phyloP scores from a whole-genome alignment of 257 asterid genomes.

The Solanum stenotomum region DNA sequence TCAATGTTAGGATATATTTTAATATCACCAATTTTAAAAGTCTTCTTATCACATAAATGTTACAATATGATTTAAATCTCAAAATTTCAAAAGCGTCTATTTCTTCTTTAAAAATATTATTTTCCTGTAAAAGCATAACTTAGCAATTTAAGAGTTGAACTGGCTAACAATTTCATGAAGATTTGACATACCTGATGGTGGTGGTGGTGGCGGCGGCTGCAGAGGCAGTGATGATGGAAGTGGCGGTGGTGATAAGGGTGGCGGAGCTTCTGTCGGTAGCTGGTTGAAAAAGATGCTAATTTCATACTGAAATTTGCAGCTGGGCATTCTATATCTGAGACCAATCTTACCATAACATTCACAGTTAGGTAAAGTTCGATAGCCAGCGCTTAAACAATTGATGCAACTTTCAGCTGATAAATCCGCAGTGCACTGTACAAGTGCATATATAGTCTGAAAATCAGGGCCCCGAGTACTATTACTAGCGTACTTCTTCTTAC shows the following conservation, averaged over 20 bases:
- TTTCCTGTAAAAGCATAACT: not conserved
- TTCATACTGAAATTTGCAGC: not conserved
- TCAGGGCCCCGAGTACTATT: not conserved
- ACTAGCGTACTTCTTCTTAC: not conserved
- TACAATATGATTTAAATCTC: not conserved
- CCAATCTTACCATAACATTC: not conserved
- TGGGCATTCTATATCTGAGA: not conserved
- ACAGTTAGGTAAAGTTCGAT: not conserved
- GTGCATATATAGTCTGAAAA: not conserved
- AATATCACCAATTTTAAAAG: not conserved
- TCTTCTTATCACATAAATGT: not conserved
- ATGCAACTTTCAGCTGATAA: not conserved
- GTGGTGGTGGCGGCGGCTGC: not conserved
- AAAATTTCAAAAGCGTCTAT: not conserved
- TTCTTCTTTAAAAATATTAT: not conserved
- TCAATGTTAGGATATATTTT: not conserved
- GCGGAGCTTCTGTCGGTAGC: not conserved
- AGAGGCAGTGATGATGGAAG: not conserved
- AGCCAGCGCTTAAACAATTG: not conserved
- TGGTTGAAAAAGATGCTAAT: accelerated
- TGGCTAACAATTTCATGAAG: not conserved
- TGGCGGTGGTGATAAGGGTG: not conserved
- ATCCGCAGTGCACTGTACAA: not conserved
- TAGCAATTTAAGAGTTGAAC: not conserved
- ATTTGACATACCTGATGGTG: not conserved